Evolutionary conservation across 1,139 yeast genomes (phyloP).

Genomic region (Pichia sp.): DNA sequence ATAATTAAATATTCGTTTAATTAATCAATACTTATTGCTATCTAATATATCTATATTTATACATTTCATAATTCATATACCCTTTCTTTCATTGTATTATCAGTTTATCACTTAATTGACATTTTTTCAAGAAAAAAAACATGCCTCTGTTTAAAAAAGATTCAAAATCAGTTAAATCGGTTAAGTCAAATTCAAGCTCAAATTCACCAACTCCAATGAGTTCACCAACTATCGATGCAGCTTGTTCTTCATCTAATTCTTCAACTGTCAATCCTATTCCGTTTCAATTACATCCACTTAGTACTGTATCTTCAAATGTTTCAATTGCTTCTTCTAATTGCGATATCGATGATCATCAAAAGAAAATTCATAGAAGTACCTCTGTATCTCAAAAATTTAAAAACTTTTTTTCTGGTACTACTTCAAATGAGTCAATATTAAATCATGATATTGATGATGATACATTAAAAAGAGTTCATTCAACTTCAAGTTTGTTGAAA

Average conservation of each 20-base stretch:
- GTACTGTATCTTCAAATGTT: constrained; percentile 1
- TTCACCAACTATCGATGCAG: constrained; percentile 16
- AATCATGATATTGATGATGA: not conserved
- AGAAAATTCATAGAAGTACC: constrained; percentile 18
- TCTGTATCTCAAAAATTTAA: constrained; percentile 28
- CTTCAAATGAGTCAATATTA: not conserved
- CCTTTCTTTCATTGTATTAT: too few species aligned
- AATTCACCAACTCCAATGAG: constrained; percentile 15
- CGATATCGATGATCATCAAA: constrained; percentile 11
- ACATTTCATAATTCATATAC: too few species aligned
- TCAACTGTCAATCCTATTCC: too few species aligned
- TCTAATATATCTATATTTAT: too few species aligned
- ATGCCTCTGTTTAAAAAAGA: constrained; percentile 22
- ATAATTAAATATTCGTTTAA: too few species aligned
- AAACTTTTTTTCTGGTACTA: constrained; percentile 22
- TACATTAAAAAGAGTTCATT: constrained; percentile 7
- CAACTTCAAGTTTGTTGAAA: constrained; percentile 10
- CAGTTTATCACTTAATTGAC: too few species aligned
- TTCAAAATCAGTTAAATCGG: too few species aligned
- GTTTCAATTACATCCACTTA: constrained; percentile 2
- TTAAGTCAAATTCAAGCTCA: constrained; percentile 9
- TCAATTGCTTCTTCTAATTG: constrained; percentile 16
- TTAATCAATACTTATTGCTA: too few species aligned
- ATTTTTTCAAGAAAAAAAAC: too few species aligned
- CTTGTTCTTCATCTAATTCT: too few species aligned